A percentile compares a stretch with the other conserved stretches of the same genome.
These are phyloP conservation scores for Phaffia australis DNA, from an alignment of 768 basidiomycete species.

Conservation along the genomic window DNA sequence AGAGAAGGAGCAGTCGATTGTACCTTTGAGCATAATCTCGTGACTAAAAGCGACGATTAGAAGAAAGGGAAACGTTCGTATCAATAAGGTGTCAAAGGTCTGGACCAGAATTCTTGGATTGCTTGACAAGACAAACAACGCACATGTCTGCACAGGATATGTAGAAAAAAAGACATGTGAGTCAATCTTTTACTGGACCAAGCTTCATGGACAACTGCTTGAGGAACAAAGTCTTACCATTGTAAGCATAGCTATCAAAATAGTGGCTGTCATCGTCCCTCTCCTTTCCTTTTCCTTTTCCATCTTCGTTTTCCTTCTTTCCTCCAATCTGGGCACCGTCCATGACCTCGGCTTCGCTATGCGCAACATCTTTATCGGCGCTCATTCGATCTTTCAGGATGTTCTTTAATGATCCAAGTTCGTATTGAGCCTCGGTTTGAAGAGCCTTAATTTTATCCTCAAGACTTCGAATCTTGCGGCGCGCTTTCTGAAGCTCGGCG, in stretches of 20 bases:
- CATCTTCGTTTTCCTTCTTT: background rate
- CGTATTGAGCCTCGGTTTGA: conserved; percentile 46
- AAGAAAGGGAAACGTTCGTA: background rate
- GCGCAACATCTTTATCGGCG: conserved; percentile 49
- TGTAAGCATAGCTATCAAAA: conserved; percentile 78
- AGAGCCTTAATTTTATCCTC: conserved; percentile 48
- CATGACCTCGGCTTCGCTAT: conserved; percentile 44
- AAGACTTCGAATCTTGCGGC: conserved; percentile 48
- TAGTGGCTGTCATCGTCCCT: conserved; percentile 89
- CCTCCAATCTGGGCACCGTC: conserved; percentile 32
- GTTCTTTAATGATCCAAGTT: conserved; percentile 44
- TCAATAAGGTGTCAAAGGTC: too few relatives aligned
- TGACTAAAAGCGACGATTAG: conserved; percentile 66
- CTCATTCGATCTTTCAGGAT: conserved; percentile 15
- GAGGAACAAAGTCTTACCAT: conserved; percentile 48
- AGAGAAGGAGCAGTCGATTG: background rate
- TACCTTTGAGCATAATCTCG: conserved; percentile 74
- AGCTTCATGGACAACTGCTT: background rate
- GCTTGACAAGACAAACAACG: background rate
- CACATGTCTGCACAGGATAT: background rate
- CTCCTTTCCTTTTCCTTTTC: conserved; percentile 32
- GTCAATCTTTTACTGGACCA: background rate
- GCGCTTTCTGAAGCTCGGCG: conserved; percentile 36
- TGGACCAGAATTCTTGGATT: too few relatives aligned
- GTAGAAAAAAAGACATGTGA: background rate